Conservation (phyloP, 345 rosid species). For the Eucalyptus marginata region DNA sequence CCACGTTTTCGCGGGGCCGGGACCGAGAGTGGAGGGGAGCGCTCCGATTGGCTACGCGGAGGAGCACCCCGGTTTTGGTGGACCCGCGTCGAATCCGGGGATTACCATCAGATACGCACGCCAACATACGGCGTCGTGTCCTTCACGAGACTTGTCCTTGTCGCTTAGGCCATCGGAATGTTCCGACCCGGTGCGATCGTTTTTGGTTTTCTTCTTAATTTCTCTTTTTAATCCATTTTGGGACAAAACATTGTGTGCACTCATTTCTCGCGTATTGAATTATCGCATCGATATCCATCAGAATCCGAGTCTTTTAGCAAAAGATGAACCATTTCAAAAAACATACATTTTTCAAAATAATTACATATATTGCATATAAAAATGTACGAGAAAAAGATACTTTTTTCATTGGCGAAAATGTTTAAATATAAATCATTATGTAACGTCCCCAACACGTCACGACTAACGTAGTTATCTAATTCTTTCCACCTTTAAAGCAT, state of each 20-base stretch:
- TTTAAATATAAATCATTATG: neutral
- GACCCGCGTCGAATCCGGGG: neutral
- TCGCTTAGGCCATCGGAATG: neutral
- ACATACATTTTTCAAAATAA: too few species aligned
- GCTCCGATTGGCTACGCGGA: neutral
- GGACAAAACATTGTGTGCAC: neutral
- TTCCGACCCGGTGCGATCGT: neutral
- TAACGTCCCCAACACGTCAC: fast-evolving
- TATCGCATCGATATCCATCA: fast-evolving
- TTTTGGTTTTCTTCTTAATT: neutral
- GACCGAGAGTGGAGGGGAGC: neutral
- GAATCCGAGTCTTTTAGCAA: neutral
- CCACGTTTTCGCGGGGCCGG: neutral
- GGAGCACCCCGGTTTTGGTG: neutral
- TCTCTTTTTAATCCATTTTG: neutral
- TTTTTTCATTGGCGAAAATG: fast-evolving
- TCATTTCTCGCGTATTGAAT: neutral
- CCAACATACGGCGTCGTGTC: neutral
- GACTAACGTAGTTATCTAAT: too few species aligned
- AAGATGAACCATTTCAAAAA: neutral
- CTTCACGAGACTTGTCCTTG: neutral
- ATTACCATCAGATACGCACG: neutral
- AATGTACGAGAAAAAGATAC: fast-evolving
- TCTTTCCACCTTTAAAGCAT: too few species aligned
- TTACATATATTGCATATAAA: fast-evolving